Evolutionary conservation across 768 basidiomycete genomes (phyloP).

Genomic region (Boletus vermiculosoides): DNA sequence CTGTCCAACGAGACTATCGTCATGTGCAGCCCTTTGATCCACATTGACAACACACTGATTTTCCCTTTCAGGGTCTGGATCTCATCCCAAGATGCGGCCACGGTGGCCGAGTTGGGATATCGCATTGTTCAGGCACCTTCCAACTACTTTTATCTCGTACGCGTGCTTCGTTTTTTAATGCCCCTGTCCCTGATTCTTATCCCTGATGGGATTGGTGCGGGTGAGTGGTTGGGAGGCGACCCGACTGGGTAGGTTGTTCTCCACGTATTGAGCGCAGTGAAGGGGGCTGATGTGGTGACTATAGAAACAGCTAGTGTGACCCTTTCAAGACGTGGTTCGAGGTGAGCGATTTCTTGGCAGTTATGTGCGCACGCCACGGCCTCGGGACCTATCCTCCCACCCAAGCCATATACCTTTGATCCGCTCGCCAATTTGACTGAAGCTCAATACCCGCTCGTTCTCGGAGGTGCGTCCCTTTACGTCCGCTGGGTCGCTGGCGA

Average conservation of each 20-base stretch:
- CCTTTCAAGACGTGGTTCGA: slow-evolving; percentile 54
- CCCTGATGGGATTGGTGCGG: slow-evolving; percentile 43
- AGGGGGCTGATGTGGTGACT: background rate
- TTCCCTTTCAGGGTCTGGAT: slow-evolving; percentile 42
- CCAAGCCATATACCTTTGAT: slow-evolving; percentile 50
- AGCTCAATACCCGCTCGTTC: slow-evolving; percentile 37
- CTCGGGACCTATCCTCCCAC: background rate
- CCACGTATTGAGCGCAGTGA: background rate
- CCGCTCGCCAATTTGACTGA: slow-evolving; percentile 44
- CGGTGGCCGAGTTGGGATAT: slow-evolving; percentile 40
- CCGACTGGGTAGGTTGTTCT: slow-evolving; percentile 29
- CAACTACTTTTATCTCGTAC: slow-evolving; percentile 53
- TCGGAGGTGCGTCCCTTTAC: slow-evolving; percentile 30
- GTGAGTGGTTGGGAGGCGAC: slow-evolving; percentile 43
- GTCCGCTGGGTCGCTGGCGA: background rate
- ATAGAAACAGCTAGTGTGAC: slow-evolving; percentile 47
- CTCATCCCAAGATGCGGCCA: slow-evolving; percentile 38
- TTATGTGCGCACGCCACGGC: background rate
- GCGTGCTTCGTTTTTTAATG: background rate
- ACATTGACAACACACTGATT: background rate
- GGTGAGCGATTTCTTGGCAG: slow-evolving; percentile 28
- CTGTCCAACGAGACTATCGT: slow-evolving; percentile 44
- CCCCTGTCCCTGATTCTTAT: background rate
- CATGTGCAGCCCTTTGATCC: slow-evolving; percentile 25
- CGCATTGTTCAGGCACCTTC: slow-evolving; percentile 48